Conservation (phyloP, 23 red algal genomes). For the Porphyridium purpureum region DNA sequence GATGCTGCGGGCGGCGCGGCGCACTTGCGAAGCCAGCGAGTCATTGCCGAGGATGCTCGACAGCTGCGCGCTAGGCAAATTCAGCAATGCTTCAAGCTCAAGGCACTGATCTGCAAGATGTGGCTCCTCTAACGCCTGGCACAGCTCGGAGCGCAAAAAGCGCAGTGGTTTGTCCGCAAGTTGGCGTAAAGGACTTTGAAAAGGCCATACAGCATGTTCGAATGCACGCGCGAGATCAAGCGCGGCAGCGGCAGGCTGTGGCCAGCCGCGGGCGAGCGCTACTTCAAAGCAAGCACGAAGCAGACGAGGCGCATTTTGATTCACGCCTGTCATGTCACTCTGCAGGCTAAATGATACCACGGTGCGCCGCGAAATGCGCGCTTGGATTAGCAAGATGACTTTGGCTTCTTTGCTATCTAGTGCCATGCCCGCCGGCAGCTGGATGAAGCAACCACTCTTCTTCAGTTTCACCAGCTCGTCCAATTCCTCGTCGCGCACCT, state of each 20-base stretch:
- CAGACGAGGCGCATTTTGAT: conserved; percentile 48
- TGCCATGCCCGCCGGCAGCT: conserved; percentile 35
- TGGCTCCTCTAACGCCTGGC: conserved; percentile 29
- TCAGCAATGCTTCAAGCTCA: not conserved
- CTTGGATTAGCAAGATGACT: conserved; percentile 69
- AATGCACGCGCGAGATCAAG: conserved; percentile 41
- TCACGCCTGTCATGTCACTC: conserved; percentile 66
- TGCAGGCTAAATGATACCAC: conserved; percentile 28
- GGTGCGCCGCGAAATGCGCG: conserved; percentile 45
- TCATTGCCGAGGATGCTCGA: conserved; percentile 21
- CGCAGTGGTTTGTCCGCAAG: conserved; percentile 39
- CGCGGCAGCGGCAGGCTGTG: conserved; percentile 20
- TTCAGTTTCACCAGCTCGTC: conserved; percentile 58
- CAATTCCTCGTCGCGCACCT: conserved; percentile 83
- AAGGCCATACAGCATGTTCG: conserved; percentile 38
- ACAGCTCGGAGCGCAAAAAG: conserved; percentile 44
- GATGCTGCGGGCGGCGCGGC: conserved; percentile 35
- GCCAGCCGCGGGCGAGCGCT: conserved; percentile 29
- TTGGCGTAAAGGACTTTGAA: conserved; percentile 64
- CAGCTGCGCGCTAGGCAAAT: not conserved
- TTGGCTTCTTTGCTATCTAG: conserved; percentile 55
- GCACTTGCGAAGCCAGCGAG: conserved; percentile 31
- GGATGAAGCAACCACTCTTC: conserved; percentile 43
- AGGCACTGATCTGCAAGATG: conserved; percentile 54
- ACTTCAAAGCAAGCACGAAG: conserved; percentile 58